Evolutionary conservation across 441 rosid genomes (phyloP).

Genomic region (Rhodomyrtus psidioides): DNA sequence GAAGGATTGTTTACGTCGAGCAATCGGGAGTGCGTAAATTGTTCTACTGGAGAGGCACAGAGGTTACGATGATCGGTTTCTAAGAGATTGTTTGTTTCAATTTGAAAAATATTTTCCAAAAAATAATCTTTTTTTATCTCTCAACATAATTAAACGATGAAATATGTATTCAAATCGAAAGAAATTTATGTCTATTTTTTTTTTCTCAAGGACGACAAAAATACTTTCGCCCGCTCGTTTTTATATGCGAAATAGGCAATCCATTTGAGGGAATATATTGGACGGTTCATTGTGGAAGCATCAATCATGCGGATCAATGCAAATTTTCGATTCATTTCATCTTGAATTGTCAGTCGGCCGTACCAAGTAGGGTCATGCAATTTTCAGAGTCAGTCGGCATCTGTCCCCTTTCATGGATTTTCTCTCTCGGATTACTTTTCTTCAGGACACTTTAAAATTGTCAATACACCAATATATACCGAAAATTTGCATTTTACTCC

Average conservation of each 20-base stretch:
- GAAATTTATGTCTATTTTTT: too few relatives aligned
- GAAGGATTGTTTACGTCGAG: background rate
- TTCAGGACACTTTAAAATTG: too few relatives aligned
- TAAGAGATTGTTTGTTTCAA: background rate
- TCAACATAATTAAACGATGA: too few relatives aligned
- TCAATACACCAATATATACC: background rate
- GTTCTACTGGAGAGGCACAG: background rate
- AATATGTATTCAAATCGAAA: too few relatives aligned
- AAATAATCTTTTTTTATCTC: too few relatives aligned
- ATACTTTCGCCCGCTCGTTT: too few relatives aligned
- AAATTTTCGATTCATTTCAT: background rate
- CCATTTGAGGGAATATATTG: too few relatives aligned
- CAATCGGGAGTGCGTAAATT: background rate
- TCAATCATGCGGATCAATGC: background rate
- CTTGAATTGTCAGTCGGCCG: background rate
- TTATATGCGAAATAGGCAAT: too few relatives aligned
- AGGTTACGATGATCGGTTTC: background rate
- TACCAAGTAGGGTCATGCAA: background rate
- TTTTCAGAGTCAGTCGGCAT: background rate
- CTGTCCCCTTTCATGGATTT: too few relatives aligned
- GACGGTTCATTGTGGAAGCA: background rate
- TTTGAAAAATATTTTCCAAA: too few relatives aligned
- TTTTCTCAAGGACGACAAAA: too few relatives aligned
- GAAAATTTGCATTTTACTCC: background rate
- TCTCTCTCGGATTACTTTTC: too few relatives aligned